Percentiles rank a stretch among this genome's conserved stretches.
phyloP scores from a whole-genome alignment of 345 rosid genomes.

The Eucalyptus decipiens region DNA sequence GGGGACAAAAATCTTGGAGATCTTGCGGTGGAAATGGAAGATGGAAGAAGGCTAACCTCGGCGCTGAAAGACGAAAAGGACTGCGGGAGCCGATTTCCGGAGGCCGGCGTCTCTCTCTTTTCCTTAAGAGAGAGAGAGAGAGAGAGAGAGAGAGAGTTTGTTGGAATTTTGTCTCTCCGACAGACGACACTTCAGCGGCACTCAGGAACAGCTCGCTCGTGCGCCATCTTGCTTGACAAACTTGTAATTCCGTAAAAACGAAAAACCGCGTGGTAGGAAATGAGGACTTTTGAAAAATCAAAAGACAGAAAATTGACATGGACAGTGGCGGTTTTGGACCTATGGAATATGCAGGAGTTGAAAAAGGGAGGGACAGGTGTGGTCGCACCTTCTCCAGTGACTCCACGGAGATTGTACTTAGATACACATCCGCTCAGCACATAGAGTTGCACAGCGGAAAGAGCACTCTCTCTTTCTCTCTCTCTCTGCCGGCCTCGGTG shows the following conservation, averaged over 20 bases:
- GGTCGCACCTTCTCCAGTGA: too few relatives aligned
- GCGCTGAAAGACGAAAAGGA: not conserved
- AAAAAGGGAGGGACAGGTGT: too few relatives aligned
- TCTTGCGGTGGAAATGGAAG: not conserved
- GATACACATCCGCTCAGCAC: too few relatives aligned
- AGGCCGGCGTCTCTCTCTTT: not conserved
- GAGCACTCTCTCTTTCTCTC: too few relatives aligned
- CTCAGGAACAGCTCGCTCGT: too few relatives aligned
- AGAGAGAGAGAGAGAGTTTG: too few relatives aligned
- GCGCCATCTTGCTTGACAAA: not conserved
- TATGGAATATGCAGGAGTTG: too few relatives aligned
- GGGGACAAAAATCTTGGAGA: not conserved
- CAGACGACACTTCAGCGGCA: not conserved
- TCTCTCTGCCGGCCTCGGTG: too few relatives aligned
- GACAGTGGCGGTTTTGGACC: too few relatives aligned
- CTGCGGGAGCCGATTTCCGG: not conserved
- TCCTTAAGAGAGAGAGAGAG: not conserved
- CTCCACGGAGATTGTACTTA: too few relatives aligned
- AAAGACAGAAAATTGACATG: not conserved
- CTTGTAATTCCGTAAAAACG: not conserved
- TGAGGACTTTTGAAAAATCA: not conserved
- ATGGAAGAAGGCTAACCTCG: not conserved
- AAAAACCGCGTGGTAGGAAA: not conserved
- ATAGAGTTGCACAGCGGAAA: too few relatives aligned
- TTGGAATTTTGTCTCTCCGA: not conserved